A percentile compares a stretch with the other conserved stretches of the same genome.
phyloP scores from a whole-genome alignment of 768 basidiomycete genomes.

The Rhizopogon vesiculosus region DNA sequence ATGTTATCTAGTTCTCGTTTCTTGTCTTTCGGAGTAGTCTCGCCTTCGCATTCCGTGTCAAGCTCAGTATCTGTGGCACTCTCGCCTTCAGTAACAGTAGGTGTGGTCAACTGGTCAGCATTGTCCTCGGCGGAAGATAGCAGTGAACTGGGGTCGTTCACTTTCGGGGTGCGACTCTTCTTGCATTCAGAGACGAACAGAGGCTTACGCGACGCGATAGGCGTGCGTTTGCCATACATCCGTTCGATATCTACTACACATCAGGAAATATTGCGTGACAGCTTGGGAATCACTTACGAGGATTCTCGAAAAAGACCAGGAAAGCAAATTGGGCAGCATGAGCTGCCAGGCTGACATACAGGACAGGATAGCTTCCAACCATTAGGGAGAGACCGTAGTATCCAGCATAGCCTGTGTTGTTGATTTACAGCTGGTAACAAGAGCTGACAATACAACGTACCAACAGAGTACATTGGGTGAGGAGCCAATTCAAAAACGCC shows the following conservation, averaged over 20 bases:
- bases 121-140: slow-evolving; percentile 15
- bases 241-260: slow-evolving; percentile 74
- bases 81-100: slow-evolving; percentile 67
- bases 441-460: slow-evolving; percentile 24
- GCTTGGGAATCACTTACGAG: slow-evolving; percentile 58
- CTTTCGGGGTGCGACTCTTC: slow-evolving; percentile 9
- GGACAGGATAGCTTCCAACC: slow-evolving; percentile 80
- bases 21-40: slow-evolving; percentile 21
- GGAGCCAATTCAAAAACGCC: slow-evolving; percentile 95
- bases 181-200: slow-evolving; percentile 27
- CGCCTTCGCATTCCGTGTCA: slow-evolving; percentile 57
- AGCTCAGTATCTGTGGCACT: slow-evolving; percentile 69
- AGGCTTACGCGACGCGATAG: slow-evolving; percentile 81
- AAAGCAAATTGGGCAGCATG: slow-evolving; percentile 98
- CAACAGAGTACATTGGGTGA: slow-evolving; percentile 95
- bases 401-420: slow-evolving; percentile 75
- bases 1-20: not conserved
- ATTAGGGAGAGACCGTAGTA: slow-evolving; percentile 96
- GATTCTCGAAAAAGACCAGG: slow-evolving; percentile 93
- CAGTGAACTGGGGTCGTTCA: slow-evolving; percentile 9
- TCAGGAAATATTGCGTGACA: not conserved
- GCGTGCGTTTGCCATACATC: slow-evolving; percentile 89
- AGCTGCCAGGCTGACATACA: slow-evolving; percentile 90
- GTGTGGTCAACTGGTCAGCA: slow-evolving; percentile 42
- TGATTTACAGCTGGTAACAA: not conserved